Percentiles rank a stretch among this genome's conserved stretches.
These are phyloP conservation scores for Tylopilus cervinicoccineus DNA, from an alignment of 768 basidiomycete genomes.

Conservation along the genomic window DNA sequence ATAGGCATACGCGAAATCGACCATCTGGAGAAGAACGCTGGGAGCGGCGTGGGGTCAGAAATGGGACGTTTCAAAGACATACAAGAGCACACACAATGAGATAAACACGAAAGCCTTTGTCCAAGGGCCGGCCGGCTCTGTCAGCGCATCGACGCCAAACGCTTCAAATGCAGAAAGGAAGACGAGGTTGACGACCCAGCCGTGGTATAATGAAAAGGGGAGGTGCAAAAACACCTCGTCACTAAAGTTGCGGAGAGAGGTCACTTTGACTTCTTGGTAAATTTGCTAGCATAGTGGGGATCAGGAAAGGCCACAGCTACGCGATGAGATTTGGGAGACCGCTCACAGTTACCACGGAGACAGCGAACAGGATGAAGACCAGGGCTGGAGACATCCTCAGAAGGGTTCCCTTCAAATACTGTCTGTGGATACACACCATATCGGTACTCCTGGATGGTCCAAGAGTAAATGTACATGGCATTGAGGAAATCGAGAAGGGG, in stretches of 20 bases:
- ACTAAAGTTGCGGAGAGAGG: slow-evolving; percentile 40
- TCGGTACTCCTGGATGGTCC: slow-evolving; percentile 49
- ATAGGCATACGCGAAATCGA: slow-evolving; percentile 63
- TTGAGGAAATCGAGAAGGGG: slow-evolving; percentile 62
- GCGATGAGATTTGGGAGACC: neutral
- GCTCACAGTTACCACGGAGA: slow-evolving; percentile 49
- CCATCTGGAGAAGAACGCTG: slow-evolving; percentile 54
- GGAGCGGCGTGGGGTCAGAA: neutral
- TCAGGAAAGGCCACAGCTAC: neutral
- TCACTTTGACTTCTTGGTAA: slow-evolving; percentile 63
- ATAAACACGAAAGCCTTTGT: slow-evolving; percentile 63
- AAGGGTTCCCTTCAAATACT: neutral
- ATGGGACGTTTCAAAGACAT: neutral
- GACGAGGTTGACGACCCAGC: slow-evolving; percentile 52
- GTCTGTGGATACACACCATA: slow-evolving; percentile 28
- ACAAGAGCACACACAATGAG: slow-evolving; percentile 38
- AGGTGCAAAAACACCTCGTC: slow-evolving; percentile 70
- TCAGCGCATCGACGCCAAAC: slow-evolving; percentile 55
- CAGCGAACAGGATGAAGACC: slow-evolving; percentile 41
- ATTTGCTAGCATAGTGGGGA: slow-evolving; percentile 39
- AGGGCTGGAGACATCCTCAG: slow-evolving; percentile 28
- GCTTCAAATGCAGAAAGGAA: slow-evolving; percentile 56
- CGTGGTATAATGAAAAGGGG: slow-evolving; percentile 69
- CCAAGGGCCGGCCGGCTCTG: slow-evolving; percentile 49
- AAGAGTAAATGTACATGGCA: slow-evolving; percentile 59